These are phyloP conservation scores for Ceratocystis variospora DNA, from an alignment of 2,329 filamentous ascomycete genomes.

Conservation along the genomic window DNA sequence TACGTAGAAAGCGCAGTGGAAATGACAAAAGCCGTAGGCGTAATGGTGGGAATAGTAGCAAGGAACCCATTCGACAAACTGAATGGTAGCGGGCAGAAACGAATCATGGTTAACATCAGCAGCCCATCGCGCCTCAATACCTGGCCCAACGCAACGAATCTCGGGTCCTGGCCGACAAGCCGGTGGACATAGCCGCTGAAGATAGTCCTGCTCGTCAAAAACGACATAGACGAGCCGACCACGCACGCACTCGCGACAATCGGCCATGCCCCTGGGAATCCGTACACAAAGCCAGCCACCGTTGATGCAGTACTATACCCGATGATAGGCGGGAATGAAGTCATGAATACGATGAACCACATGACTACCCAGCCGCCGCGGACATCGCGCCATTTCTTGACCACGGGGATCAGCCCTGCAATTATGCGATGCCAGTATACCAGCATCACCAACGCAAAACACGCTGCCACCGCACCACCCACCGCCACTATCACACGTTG, in stretches of 20 bases:
- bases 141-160: slow-evolving; percentile 77
- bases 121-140: slow-evolving; percentile 84
- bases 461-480: slow-evolving; percentile 35
- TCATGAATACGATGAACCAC: slow-evolving; percentile 59
- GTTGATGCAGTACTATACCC: slow-evolving; percentile 65
- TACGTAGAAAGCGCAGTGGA: slow-evolving; percentile 66
- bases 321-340: slow-evolving; percentile 75
- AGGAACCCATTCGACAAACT: slow-evolving; percentile 88
- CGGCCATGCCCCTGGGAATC: slow-evolving; percentile 57
- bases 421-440: slow-evolving; percentile 73
- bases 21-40: slow-evolving; percentile 58
- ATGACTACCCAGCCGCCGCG: slow-evolving; percentile 60
- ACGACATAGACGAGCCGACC: slow-evolving; percentile 62
- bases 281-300: slow-evolving; percentile 42
- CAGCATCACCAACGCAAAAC: slow-evolving; percentile 53
- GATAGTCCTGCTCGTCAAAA: slow-evolving; percentile 66
- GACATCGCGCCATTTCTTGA: slow-evolving; percentile 62
- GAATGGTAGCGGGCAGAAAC: slow-evolving; percentile 84
- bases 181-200: slow-evolving; percentile 65
- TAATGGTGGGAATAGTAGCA: slow-evolving; percentile 81
- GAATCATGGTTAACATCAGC: slow-evolving; percentile 77
- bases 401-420: slow-evolving; percentile 55
- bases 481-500: slow-evolving; percentile 43
- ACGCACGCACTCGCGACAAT: slow-evolving; percentile 69
- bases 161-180: slow-evolving; percentile 66